phyloP scores from a whole-genome alignment of 1,284 basidiomycete species.

The Gastroboletus turbinatus region DNA sequence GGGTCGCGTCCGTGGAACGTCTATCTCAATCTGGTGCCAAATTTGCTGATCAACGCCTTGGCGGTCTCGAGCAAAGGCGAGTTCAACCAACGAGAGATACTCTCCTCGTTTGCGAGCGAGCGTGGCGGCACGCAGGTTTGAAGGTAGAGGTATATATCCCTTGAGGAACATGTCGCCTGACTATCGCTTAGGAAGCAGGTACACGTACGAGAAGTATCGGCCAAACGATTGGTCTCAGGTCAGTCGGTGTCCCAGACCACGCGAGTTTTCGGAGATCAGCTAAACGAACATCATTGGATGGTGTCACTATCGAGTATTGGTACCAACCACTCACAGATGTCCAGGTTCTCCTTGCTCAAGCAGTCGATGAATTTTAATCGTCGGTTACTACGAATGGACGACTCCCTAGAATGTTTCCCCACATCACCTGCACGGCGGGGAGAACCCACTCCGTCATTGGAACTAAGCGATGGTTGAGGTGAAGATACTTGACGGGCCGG shows the following conservation, averaged over 20 bases:
- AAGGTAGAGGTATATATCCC: constrained; percentile 91
- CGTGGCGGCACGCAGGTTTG: constrained; percentile 73
- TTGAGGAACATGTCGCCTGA: constrained; percentile 33
- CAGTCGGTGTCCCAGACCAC: constrained; percentile 93
- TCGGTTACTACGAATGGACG: constrained; percentile 72
- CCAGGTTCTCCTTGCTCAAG: constrained; percentile 66
- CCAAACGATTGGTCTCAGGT: constrained; percentile 92
- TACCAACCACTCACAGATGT: constrained; percentile 56
- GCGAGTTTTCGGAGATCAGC: constrained; percentile 85
- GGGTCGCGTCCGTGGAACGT: constrained; percentile 91
- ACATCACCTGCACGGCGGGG: constrained; percentile 32
- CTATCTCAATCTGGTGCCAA: constrained; percentile 98
- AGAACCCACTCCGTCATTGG: constrained; percentile 15
- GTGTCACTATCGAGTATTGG: not conserved
- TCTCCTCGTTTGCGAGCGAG: constrained; percentile 90
- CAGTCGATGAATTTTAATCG: constrained; percentile 75
- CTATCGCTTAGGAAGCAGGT: not conserved
- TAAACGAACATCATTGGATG: constrained; percentile 30
- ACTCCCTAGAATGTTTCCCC: constrained; percentile 66
- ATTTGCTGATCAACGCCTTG: constrained; percentile 89
- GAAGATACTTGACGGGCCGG: constrained; percentile 34
- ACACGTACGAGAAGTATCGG: constrained; percentile 83
- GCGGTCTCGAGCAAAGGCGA: constrained; percentile 87
- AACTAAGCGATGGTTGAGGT: constrained; percentile 28
- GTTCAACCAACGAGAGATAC: constrained; percentile 85